phyloP scores from a whole-genome alignment of 2,329 filamentous ascomycete species.

The Colletotrichum higginsianum region DNA sequence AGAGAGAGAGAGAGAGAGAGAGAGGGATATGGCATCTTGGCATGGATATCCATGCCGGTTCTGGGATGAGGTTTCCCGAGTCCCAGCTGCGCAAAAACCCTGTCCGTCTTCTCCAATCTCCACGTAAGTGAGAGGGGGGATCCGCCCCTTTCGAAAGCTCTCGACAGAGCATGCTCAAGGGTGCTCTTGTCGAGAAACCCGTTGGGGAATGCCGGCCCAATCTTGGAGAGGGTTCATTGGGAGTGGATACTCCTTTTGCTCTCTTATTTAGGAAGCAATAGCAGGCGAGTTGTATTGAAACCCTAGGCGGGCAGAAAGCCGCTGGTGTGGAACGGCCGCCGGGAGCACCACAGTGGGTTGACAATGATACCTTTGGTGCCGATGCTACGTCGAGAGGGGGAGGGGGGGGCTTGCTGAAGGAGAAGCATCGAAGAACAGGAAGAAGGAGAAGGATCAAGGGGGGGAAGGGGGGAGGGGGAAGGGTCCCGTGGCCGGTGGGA shows the following conservation, averaged over 20 bases:
- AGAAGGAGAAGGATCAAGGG: neutral
- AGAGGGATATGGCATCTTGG: neutral
- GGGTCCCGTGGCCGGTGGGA: slow-evolving; percentile 24
- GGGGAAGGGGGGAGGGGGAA: slow-evolving; percentile 4
- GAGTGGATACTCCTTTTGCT: slow-evolving; percentile 8
- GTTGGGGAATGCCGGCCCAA: slow-evolving; percentile 4
- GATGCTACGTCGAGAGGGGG: slow-evolving; percentile 17
- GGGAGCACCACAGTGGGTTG: slow-evolving; percentile 8
- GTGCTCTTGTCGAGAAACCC: slow-evolving; percentile 1
- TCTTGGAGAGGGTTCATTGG: slow-evolving; percentile 17
- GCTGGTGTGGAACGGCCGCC: slow-evolving; percentile 20
- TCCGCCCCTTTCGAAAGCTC: neutral
- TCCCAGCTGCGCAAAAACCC: slow-evolving; percentile 4
- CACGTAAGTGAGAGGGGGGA: slow-evolving; percentile 23
- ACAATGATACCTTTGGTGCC: slow-evolving; percentile 6
- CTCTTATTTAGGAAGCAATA: slow-evolving; percentile 1
- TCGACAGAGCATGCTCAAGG: slow-evolving; percentile 3
- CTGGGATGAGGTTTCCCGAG: slow-evolving; percentile 11
- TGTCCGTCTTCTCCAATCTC: slow-evolving; percentile 27
- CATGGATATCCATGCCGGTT: slow-evolving; percentile 40
- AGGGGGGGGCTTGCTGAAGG: slow-evolving; percentile 4
- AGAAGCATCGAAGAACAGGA: slow-evolving; percentile 1
- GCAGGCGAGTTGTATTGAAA: slow-evolving; percentile 30
- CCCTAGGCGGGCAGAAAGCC: slow-evolving; percentile 19
- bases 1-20: neutral